Base-by-base conservation (phyloP, 192 early-diverging fungal genomes). In the Nowakowskiella sp. region DNA sequence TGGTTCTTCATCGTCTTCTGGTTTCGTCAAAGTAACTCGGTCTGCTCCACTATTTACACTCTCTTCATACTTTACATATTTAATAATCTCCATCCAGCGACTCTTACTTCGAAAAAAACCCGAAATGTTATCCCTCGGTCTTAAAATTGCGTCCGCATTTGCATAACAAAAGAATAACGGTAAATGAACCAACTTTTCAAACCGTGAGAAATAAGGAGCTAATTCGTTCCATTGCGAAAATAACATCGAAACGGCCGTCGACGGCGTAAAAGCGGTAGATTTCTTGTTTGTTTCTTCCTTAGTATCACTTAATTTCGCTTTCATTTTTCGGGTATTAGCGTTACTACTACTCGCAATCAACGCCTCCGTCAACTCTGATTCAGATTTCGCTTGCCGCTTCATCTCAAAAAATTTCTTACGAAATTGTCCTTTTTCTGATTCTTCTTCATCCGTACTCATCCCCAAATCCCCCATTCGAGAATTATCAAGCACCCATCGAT, bases 131-230 rank as follows among this genome's bases (percentile, higher is more conserved):
- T 74, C 72, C 29, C 60, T 57, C 39, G 50, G 51, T 23, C 65
- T 30, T 24, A 74, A 51, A 19, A 74, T 59, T 8, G 44, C 58
- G 31, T 74, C 72, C 22, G 64, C 64, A 32, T 74, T 74, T 27
- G 72, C 72, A 23, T 67, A 70, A 49, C 64, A 67, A 48, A 74
- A 74, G 43, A 70, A 71, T 19, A 74, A 50, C 10, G 72, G 72
- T 21, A 74, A 32, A 23, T 74, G 64, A 39, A 57, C 49, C 9
- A 71, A 42, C 19, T 34, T 42, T 43, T 74, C 72, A 48, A 74
- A 74, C 30, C 54, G 42, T 24, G 47, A 31, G 31, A 74, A 55
- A 47, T 70, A 71, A n/a, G 67, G 66, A 6, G 51, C 55, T 6
- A 74, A 53, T 32, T 70, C 71, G 60, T 73, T 64, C 71, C 68